These are phyloP conservation scores for Trichophyton equinum DNA, from an alignment of 2,329 filamentous ascomycete genomes.

Conservation along the genomic window DNA sequence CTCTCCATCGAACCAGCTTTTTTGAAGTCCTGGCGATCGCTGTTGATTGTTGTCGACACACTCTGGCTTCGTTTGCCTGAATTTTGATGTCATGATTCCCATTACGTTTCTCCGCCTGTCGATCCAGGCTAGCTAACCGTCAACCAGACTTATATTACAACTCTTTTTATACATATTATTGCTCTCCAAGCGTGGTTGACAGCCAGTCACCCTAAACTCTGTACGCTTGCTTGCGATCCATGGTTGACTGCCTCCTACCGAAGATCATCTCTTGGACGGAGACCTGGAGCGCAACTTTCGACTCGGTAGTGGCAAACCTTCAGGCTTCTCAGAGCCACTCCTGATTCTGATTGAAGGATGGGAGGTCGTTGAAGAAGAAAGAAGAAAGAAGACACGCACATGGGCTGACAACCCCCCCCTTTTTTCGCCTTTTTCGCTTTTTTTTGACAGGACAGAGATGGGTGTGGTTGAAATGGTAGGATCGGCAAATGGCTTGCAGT, in stretches of 20 bases:
- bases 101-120: not conserved
- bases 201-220: not conserved
- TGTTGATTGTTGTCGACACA: not conserved
- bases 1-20: too few relatives aligned
- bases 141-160: not conserved
- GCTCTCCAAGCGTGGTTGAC: not conserved
- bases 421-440: not conserved
- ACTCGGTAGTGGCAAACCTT: constrained; percentile 2
- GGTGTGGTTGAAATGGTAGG: not conserved
- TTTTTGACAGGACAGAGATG: not conserved
- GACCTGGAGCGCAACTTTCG: not conserved
- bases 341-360: too few relatives aligned
- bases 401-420: not conserved
- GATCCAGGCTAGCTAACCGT: not conserved
- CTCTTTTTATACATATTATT: not conserved
- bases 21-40: too few relatives aligned
- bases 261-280: not conserved
- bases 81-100: not conserved
- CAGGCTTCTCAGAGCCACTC: not conserved
- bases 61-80: not conserved
- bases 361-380: not conserved
- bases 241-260: not conserved
- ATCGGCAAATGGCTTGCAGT: constrained; percentile 2
- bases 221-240: not conserved
- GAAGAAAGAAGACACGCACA: not conserved